These are phyloP conservation scores for Cladorrhinum sp. DNA, from an alignment of 2,329 filamentous ascomycete genomes.

Conservation along the genomic window DNA sequence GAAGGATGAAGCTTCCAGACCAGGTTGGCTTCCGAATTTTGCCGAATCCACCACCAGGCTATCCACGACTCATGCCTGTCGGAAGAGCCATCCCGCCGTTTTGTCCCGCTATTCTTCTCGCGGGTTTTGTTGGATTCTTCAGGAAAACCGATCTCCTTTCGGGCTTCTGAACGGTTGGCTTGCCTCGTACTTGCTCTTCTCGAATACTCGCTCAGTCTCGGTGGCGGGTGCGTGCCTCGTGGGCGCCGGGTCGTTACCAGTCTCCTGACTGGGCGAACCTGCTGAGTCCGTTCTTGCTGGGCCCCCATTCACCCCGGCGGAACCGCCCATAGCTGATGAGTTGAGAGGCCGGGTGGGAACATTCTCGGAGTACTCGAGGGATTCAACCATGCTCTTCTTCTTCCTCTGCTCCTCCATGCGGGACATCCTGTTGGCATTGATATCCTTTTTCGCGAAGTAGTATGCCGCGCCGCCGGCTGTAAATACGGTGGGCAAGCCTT, in stretches of 20 bases:
- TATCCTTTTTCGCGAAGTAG: conserved; percentile 90
- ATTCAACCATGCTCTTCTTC: conserved; percentile 58
- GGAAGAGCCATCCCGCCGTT: neutral
- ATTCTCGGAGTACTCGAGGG: conserved; percentile 50
- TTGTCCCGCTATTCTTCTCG: neutral
- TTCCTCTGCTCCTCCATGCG: conserved; percentile 65
- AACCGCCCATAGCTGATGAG: conserved; percentile 37
- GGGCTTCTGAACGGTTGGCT: conserved; percentile 69
- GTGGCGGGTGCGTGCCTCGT: conserved; percentile 76
- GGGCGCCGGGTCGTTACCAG: conserved; percentile 75
- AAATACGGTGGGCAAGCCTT: conserved; percentile 20
- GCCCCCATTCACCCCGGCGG: conserved; percentile 37
- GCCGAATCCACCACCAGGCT: neutral
- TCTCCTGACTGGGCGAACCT: conserved; percentile 68
- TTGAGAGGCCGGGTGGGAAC: conserved; percentile 35
- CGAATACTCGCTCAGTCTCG: conserved; percentile 61
- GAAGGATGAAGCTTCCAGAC: neutral
- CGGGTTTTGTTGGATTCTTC: conserved; percentile 19
- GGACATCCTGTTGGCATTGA: conserved; percentile 82
- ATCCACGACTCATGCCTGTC: neutral
- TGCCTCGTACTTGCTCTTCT: conserved; percentile 91
- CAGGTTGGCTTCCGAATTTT: neutral
- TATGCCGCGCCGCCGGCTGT: conserved; percentile 86
- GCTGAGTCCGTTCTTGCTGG: conserved; percentile 58
- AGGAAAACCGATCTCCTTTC: conserved; percentile 84